Base-by-base conservation (phyloP, 805 yeast species). In the Wickerhamiella australiensis region DNA sequence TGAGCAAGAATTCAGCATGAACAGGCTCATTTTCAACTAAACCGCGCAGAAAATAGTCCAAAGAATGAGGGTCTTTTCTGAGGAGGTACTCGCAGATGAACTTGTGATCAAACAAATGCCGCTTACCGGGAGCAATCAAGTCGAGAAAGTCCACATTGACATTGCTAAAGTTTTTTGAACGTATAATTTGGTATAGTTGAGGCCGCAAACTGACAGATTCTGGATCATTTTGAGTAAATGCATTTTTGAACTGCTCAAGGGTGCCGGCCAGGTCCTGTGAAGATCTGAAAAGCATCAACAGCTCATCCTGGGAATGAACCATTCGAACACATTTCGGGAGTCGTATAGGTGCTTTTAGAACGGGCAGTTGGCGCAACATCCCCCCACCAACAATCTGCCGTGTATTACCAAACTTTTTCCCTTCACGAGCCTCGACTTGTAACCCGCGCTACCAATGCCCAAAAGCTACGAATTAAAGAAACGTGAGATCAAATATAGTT, bases 401-500 rank as follows among this genome's bases (percentile, higher is more conserved):
- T 25, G 29, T 22, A 22, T 21, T 42, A 25, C 22, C 37, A 42
- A 29, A 42, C 36, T 31, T 29, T 29, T 42, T 18, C 13, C 22
- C 12, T 17, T n/a, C 6, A 25, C 6, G 27, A 25, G 27, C 9
- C 13, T 17, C 11, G 21, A 29, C 27, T 31, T 13, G 22, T 26
- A 17, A n/a, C n/a, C n/a, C n/a, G n/a, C n/a, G n/a, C 18, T 13
- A 25, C 9, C 3, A 18, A 50, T 50, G 52, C 43, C 50, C 12
- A 54, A 57, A 23, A 51, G 52, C 33, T 55, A 56, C 37, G 55
- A 58, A 42, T 22, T 65, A 51, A 69, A 70, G 56, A 65, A 67
- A 54, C 70, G 67, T 49, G 96, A 86, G 53, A 88, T 88, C 59
- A 80, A 82, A 58, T 76, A 74, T 59, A 81, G 92, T 11, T 73